Evolutionary conservation across 768 basidiomycete genomes (phyloP), one percentile per base, ranked within the genome.

Genomic region (Hypholoma fasciculare): DNA sequence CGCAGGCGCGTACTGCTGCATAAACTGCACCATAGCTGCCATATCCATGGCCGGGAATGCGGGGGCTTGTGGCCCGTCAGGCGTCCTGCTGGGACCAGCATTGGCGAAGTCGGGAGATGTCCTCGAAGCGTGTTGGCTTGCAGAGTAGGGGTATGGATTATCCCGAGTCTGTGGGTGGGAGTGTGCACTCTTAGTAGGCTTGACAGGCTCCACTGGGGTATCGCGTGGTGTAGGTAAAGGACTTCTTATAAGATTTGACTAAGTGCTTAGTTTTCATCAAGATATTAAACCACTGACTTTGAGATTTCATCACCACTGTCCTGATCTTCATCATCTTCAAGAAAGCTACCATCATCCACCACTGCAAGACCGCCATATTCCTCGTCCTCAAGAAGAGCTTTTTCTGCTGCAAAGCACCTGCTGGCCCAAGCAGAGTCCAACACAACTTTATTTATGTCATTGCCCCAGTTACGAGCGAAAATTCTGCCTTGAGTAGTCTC

Each of bases 141-240:
- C 37, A n/a, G 52, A 30, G 30, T 42, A 16, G 27, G 52, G 12
- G 36, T 23, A 14, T 7, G 16, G 39, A 6, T 27, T 20, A 7
- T 53, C 27, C 13, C 8, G 7, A 12, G 26, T 16, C 17, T 38
- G 46, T 13, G 26, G n/a, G 34, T 46, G 27, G 3, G 54, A 4
- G 5, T 27, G 2, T 7, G 11, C 23, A 46, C 30, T 30, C 19
- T 54, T 16, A n/a, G 75, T 71, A n/a, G 86, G 85, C 26, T 43
- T 19, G 6, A 38, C 23, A 37, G 44, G 54, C 19, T 54, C 54
- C 17, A 77, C 72, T 14, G 86, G 85, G 13, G 84, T 86, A 14
- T 77, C 74, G 26, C 86, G 76, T 16, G 87, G 87, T 3, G 86
- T 88, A 34, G 86, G 86, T 53, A 88, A 67, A 54, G 81, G 78